Percentiles rank a stretch among this genome's conserved stretches.
Evolutionary conservation across 306 rosid genomes (phyloP).

Genomic region (Cucurbita ficifolia): DNA sequence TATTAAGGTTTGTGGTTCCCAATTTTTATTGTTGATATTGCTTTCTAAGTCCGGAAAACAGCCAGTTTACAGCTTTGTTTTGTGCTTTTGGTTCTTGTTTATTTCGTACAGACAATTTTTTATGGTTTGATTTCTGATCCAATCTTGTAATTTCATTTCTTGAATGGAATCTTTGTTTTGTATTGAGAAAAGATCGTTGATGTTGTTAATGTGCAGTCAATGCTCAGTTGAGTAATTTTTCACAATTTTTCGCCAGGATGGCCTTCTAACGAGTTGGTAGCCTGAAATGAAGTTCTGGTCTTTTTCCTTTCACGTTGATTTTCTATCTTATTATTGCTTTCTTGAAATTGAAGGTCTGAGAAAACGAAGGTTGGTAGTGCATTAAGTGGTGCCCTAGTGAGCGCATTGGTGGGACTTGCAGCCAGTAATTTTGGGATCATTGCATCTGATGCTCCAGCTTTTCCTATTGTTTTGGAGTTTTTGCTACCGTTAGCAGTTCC

Average conservation of each 20-base stretch:
- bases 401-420: conserved; percentile 52
- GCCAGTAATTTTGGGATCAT: conserved; percentile 57
- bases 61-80: too few species aligned
- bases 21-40: background rate
- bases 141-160: too few species aligned
- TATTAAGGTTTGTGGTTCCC: background rate
- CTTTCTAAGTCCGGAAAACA: too few species aligned
- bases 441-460: conserved; percentile 36
- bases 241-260: too few species aligned
- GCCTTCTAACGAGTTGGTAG: too few species aligned
- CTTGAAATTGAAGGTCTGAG: conserved; percentile 36
- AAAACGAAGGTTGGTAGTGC: conserved; percentile 58
- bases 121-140: too few species aligned
- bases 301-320: background rate
- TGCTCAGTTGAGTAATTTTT: too few species aligned
- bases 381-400: conserved; percentile 51
- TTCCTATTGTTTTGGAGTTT: conserved; percentile 35
- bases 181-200: too few species aligned
- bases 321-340: background rate
- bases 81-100: too few species aligned
- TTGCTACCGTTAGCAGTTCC: conserved; percentile 58
- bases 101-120: too few species aligned
- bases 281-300: background rate
- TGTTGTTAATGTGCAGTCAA: too few species aligned
- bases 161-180: too few species aligned